Percentiles rank a stretch among this genome's conserved stretches.
These are phyloP conservation scores for Mariannaea elegans DNA, from an alignment of 2,329 filamentous ascomycete genomes.

Conservation along the genomic window DNA sequence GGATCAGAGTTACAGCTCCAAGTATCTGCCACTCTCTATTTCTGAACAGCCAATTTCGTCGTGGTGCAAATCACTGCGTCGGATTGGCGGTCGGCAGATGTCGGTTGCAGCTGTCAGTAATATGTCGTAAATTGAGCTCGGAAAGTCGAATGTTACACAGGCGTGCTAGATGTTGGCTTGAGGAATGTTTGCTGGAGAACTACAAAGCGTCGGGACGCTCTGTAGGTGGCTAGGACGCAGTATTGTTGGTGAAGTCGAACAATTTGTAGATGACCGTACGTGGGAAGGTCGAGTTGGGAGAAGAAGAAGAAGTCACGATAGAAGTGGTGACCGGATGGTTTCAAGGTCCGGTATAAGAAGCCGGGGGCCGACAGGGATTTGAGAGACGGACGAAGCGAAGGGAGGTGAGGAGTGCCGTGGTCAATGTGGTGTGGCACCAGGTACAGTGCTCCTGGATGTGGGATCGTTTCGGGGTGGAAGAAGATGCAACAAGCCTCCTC, in stretches of 20 bases:
- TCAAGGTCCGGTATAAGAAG: slow-evolving; percentile 7
- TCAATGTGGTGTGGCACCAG: slow-evolving; percentile 11
- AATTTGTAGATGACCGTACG: not conserved
- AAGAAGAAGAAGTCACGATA: not conserved
- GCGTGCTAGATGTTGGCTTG: not conserved
- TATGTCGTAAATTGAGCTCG: not conserved
- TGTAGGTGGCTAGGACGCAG: not conserved
- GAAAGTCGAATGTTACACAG: not conserved
- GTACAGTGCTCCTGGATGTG: slow-evolving; percentile 1
- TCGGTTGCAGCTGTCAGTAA: not conserved
- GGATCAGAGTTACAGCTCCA: no score
- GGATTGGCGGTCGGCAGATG: not conserved
- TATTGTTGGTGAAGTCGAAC: no score
- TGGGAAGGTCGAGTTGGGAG: not conserved
- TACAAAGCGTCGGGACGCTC: not conserved
- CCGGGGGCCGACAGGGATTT: not conserved
- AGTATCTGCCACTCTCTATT: no score
- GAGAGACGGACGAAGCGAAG: not conserved
- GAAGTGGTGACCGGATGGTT: not conserved
- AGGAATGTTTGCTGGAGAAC: no score
- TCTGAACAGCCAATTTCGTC: no score
- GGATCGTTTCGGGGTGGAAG: not conserved
- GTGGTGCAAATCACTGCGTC: not conserved
- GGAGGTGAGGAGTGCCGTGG: not conserved
- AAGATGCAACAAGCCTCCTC: not conserved